These are phyloP conservation scores for Hibiscus mutabilis DNA, from an alignment of 345 rosid species.

Conservation along the genomic window DNA sequence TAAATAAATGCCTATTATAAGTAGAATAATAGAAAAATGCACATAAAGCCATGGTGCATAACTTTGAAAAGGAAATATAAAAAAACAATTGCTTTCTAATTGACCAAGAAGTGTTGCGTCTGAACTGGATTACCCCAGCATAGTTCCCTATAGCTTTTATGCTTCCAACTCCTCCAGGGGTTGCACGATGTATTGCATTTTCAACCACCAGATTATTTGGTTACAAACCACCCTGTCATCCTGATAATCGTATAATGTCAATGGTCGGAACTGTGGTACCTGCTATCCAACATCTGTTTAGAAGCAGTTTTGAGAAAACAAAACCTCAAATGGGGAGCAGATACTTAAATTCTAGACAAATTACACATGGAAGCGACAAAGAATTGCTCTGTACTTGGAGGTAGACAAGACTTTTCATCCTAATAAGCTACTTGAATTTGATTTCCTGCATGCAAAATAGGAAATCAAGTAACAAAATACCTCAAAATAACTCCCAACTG, in stretches of 20 bases:
- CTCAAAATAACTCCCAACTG: conserved; percentile 24
- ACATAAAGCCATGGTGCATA: background rate
- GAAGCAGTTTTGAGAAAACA: background rate
- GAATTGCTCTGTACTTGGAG: background rate
- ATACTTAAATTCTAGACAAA: background rate
- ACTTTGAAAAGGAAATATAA: background rate
- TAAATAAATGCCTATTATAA: background rate
- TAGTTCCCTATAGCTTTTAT: conserved; percentile 28
- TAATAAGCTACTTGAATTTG: background rate
- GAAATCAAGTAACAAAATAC: conserved; percentile 15
- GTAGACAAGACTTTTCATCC: background rate
- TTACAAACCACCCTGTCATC: conserved; percentile 22
- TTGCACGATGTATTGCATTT: conserved; percentile 19
- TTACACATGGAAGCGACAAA: background rate
- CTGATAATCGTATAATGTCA: background rate
- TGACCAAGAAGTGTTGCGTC: background rate
- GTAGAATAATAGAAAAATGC: background rate
- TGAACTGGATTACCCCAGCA: conserved; percentile 14
- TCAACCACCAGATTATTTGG: conserved; percentile 26
- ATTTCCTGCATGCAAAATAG: background rate
- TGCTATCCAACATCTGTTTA: background rate
- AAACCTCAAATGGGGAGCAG: background rate
- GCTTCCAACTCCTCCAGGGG: conserved; percentile 29
- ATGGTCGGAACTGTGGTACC: background rate
- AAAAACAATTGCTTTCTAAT: background rate